phyloP scores from a whole-genome alignment of 139 green algal species.

The Trebouxia sp. region DNA sequence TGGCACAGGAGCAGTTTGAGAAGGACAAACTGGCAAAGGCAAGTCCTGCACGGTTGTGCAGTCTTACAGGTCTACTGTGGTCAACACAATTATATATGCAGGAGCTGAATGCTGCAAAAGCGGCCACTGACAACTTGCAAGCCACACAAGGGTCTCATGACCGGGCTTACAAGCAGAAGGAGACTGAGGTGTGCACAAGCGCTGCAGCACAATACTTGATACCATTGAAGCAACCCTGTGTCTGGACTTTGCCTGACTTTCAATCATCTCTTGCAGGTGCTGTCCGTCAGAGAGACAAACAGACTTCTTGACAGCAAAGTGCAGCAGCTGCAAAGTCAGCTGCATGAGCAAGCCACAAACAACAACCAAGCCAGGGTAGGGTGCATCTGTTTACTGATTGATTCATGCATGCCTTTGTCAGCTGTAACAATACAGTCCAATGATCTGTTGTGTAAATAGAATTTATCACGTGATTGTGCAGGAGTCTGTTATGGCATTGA shows the following conservation, averaged over 20 bases:
- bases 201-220: too few relatives aligned
- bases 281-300: not conserved
- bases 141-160: not conserved
- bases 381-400: too few relatives aligned
- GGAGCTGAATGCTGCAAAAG: not conserved
- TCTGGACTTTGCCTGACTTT: too few relatives aligned
- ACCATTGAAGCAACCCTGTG: not conserved
- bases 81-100: not conserved
- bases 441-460: not conserved
- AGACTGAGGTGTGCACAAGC: not conserved
- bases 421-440: not conserved
- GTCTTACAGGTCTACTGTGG: too few relatives aligned
- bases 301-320: not conserved
- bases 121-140: not conserved
- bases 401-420: not conserved
- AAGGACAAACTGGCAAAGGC: not conserved
- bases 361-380: constrained; percentile 18
- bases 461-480: not conserved
- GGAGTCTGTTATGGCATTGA: not conserved
- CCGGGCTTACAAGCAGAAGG: not conserved
- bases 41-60: too few relatives aligned
- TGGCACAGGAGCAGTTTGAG: not conserved
- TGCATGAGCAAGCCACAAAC: not conserved
- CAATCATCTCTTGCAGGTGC: not conserved
- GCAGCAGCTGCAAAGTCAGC: constrained; percentile 6